Conservation (phyloP, 2,329 filamentous ascomycete species). For the Microsporum audouinii region DNA sequence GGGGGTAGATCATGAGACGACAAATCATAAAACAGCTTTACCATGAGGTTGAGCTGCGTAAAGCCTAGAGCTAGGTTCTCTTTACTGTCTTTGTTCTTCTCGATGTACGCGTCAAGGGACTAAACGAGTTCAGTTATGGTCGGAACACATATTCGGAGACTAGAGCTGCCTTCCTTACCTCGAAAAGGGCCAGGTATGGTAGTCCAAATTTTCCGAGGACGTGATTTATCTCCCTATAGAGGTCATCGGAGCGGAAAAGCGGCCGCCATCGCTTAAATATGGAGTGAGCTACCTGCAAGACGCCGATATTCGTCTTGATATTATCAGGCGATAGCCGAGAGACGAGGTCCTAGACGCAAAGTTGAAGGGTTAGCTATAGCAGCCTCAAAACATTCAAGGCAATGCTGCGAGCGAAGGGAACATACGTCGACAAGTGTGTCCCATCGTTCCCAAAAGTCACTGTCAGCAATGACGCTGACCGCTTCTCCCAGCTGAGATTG, state of each 20-base stretch:
- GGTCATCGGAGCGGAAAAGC: constrained; percentile 79
- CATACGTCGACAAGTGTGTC: constrained; percentile 78
- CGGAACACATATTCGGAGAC: not conserved
- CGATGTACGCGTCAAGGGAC: constrained; percentile 47
- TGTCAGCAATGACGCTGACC: constrained; percentile 94
- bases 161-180: constrained; percentile 38
- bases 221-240: constrained; percentile 94
- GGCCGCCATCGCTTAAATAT: constrained; percentile 96
- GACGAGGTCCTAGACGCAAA: constrained; percentile 58
- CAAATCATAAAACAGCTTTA: constrained; percentile 90
- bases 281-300: constrained; percentile 92
- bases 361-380: constrained; percentile 5
- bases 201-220: constrained; percentile 74
- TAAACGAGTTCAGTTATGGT: constrained; percentile 15
- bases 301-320: constrained; percentile 77
- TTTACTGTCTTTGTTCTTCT: constrained; percentile 64
- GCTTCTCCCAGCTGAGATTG: constrained; percentile 93
- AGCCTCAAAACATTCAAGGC: not conserved
- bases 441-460: constrained; percentile 93
- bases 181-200: constrained; percentile 70
- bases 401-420: not conserved
- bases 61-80: constrained; percentile 65
- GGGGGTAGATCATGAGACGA: constrained; percentile 95
- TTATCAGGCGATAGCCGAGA: constrained; percentile 73
- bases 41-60: constrained; percentile 71